phyloP scores from a whole-genome alignment of 2,329 filamentous ascomycete species.

The Hirsutella thompsonii region DNA sequence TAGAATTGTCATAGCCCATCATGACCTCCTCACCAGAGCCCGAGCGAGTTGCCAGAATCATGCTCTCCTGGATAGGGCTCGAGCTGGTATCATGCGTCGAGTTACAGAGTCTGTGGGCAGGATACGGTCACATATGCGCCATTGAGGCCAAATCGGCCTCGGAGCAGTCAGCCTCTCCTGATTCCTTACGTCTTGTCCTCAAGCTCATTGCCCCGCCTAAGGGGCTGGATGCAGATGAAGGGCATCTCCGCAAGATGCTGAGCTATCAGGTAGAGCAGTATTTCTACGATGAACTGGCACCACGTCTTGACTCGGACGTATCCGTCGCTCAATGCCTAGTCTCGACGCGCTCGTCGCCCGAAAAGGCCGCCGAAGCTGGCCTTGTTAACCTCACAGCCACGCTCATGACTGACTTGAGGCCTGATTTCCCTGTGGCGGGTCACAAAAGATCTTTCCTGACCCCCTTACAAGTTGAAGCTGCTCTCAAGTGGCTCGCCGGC shows the following conservation, averaged over 20 bases:
- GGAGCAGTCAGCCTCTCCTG: not conserved
- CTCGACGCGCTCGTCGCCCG: conserved; percentile 22
- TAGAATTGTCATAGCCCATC: not conserved
- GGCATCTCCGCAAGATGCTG: conserved; percentile 51
- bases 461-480: conserved; percentile 32
- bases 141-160: conserved; percentile 28
- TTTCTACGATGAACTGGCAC: conserved; percentile 47
- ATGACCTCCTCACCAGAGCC: conserved; percentile 7
- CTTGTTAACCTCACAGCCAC: conserved; percentile 34
- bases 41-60: conserved; percentile 21
- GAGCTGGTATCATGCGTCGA: conserved; percentile 24
- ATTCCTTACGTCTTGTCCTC: conserved; percentile 31
- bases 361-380: conserved; percentile 13
- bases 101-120: conserved; percentile 35
- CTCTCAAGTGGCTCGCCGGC: conserved; percentile 47
- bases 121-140: conserved; percentile 42
- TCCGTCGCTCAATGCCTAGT: conserved; percentile 37
- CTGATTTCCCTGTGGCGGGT: conserved; percentile 40
- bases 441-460: conserved; percentile 37
- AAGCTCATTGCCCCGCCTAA: conserved; percentile 46
- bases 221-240: conserved; percentile 31
- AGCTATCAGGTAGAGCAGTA: conserved; percentile 56
- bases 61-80: conserved; percentile 26
- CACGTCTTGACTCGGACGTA: conserved; percentile 26
- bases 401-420: conserved; percentile 42